A percentile compares a stretch with the other conserved stretches of the same genome.
Evolutionary conservation across 2,329 filamentous ascomycete species (phyloP).

Genomic region (Diaporthe velutina): DNA sequence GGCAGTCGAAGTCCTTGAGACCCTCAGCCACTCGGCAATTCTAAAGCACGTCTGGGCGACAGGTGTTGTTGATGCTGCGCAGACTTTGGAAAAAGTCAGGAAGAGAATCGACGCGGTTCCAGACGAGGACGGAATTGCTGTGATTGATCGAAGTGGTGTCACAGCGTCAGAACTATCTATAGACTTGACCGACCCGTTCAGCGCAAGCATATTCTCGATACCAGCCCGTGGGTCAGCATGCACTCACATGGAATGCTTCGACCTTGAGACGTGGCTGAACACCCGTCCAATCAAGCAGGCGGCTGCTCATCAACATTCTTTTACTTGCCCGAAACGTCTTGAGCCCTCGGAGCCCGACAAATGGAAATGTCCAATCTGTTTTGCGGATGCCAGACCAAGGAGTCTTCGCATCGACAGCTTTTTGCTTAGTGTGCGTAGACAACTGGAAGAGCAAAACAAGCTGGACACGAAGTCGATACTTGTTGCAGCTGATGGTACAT

Average conservation of each 20-base stretch:
- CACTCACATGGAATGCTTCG: conserved; percentile 88
- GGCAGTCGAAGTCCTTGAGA: conserved; percentile 78
- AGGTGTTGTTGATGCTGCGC: conserved; percentile 55
- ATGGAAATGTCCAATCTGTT: conserved; percentile 91
- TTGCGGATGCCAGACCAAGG: conserved; percentile 79
- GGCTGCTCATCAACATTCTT: conserved; percentile 50
- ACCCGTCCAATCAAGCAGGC: conserved; percentile 67
- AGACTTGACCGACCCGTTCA: conserved; percentile 77
- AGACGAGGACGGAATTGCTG: conserved; percentile 74
- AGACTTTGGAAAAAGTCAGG: conserved; percentile 71
- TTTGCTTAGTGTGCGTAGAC: conserved; percentile 70
- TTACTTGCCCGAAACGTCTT: conserved; percentile 50
- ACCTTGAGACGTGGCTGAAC: conserved; percentile 83
- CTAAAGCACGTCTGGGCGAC: conserved; percentile 53
- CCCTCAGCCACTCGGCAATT: conserved; percentile 61
- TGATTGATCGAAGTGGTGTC: conserved; percentile 60
- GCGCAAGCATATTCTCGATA: conserved; percentile 71
- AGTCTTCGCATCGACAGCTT: conserved; percentile 81
- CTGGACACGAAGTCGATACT: conserved; percentile 71
- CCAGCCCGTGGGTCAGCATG: conserved; percentile 81
- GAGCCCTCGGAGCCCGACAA: conserved; percentile 74
- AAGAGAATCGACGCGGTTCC: conserved; percentile 53
- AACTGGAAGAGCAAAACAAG: conserved; percentile 63
- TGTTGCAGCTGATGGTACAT: conserved; percentile 74
- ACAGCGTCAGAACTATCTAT: conserved; percentile 63